Percentiles rank a stretch among this genome's conserved stretches.
Evolutionary conservation across 164 flowering plant genomes (phyloP).

Genomic region (Macadamia tetraphylla): DNA sequence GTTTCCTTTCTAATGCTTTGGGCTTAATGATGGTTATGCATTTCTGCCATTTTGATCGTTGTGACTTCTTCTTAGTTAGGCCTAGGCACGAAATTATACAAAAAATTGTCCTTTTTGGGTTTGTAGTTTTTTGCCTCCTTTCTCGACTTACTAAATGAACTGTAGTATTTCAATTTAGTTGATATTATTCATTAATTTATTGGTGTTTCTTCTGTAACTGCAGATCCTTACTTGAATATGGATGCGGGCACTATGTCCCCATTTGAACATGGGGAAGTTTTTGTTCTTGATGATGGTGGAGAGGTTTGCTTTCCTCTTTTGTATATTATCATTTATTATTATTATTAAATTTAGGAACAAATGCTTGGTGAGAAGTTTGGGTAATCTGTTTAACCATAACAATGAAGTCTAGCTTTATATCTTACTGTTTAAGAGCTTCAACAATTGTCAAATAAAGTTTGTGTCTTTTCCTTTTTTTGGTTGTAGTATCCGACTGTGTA

Average conservation of each 20-base stretch:
- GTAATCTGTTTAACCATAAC: not conserved
- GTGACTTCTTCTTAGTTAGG: not conserved
- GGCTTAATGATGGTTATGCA: too few relatives aligned
- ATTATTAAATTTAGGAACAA: not conserved
- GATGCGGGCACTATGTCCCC: conserved; percentile 99
- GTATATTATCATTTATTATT: not conserved
- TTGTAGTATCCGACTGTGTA: not conserved
- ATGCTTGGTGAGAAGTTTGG: not conserved
- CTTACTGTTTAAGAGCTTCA: not conserved
- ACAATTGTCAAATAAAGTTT: not conserved
- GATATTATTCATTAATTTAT: not conserved
- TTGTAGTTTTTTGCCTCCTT: too few relatives aligned
- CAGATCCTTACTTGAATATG: conserved; percentile 94
- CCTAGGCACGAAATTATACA: too few relatives aligned
- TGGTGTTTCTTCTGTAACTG: conserved; percentile 5
- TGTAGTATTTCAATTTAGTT: not conserved
- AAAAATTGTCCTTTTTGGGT: too few relatives aligned
- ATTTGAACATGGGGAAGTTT: conserved; percentile 97
- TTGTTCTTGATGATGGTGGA: conserved; percentile 97
- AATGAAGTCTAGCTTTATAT: not conserved
- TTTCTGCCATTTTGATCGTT: too few relatives aligned
- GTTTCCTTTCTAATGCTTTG: too few relatives aligned
- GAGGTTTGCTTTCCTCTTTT: conserved; percentile 47
- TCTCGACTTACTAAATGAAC: too few relatives aligned
- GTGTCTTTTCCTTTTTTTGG: not conserved